These are phyloP conservation scores for Bipolaris sorokiniana DNA, from an alignment of 2,329 filamentous ascomycete species.

Conservation along the genomic window DNA sequence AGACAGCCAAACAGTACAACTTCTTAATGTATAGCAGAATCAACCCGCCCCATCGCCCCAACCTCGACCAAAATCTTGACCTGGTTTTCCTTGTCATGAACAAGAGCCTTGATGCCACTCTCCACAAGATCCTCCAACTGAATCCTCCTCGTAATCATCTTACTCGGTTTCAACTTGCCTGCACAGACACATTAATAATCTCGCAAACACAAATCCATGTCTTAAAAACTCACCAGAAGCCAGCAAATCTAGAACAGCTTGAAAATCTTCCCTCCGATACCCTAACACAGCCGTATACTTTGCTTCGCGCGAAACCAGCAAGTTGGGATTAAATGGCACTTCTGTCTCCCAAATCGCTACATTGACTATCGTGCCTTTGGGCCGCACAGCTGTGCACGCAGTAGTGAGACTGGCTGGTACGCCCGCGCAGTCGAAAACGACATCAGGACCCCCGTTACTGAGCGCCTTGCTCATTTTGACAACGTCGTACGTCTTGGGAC, in stretches of 20 bases:
- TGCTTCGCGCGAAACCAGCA: constrained; percentile 61
- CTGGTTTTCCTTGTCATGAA: constrained; percentile 66
- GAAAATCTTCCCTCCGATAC: constrained; percentile 62
- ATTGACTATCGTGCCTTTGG: constrained; percentile 65
- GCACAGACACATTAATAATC: constrained; percentile 1
- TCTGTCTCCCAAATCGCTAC: constrained; percentile 68
- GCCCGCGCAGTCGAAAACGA: constrained; percentile 68
- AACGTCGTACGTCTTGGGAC: constrained; percentile 60
- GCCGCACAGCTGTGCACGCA: constrained; percentile 57
- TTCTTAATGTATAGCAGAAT: constrained; percentile 18
- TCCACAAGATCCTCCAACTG: constrained; percentile 62
- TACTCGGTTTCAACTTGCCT: constrained; percentile 59
- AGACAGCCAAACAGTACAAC: not conserved
- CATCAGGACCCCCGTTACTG: constrained; percentile 60
- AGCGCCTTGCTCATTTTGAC: constrained; percentile 55
- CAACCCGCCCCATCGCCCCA: constrained; percentile 22
- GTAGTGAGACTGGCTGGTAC: constrained; percentile 56
- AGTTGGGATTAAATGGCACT: constrained; percentile 61
- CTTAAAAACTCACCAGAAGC: constrained; percentile 35
- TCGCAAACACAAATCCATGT: not conserved
- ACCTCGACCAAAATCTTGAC: constrained; percentile 67
- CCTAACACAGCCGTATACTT: constrained; percentile 58
- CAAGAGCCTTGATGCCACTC: constrained; percentile 63
- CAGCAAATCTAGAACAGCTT: constrained; percentile 63
- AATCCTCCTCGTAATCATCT: constrained; percentile 68